These are phyloP conservation scores for Sapria himalayana DNA, from an alignment of 345 rosid genomes.

Conservation along the genomic window DNA sequence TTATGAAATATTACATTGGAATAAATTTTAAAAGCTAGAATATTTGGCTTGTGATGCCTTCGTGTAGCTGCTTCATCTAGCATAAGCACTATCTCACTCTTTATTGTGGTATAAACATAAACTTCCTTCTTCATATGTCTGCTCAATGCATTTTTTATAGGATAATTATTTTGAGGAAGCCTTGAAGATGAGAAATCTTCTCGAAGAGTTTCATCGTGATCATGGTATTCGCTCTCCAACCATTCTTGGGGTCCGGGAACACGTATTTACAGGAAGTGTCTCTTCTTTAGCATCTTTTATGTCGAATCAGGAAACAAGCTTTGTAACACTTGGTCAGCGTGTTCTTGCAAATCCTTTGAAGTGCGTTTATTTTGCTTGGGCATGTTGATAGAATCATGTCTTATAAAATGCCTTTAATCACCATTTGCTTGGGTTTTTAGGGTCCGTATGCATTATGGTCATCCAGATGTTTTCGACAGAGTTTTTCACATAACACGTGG, in stretches of 20 bases:
- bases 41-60: no score
- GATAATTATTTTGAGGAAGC: slow-evolving; percentile 99
- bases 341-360: slow-evolving; percentile 86
- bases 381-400: no score
- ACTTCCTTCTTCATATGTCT: no score
- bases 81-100: no score
- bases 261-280: slow-evolving; percentile 94
- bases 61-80: no score
- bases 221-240: slow-evolving; percentile 85
- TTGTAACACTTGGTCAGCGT: slow-evolving; percentile 93
- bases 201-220: slow-evolving; percentile 65
- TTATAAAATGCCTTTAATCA: no score
- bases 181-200: slow-evolving; percentile 88
- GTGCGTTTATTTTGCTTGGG: slow-evolving; percentile 23
- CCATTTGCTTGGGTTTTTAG: no score
- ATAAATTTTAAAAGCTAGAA: no score
- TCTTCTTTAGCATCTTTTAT: slow-evolving; percentile 89
- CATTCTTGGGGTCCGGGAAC: slow-evolving; percentile 97
- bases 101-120: no score
- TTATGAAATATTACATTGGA: no score
- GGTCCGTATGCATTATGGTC: slow-evolving; percentile 98
- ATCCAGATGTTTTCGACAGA: slow-evolving; percentile 96
- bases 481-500: slow-evolving; percentile 95
- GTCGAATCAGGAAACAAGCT: slow-evolving; percentile 92
- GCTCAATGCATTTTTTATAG: slow-evolving; percentile 21